Base-by-base conservation (phyloP, 2,329 filamentous ascomycete genomes). In the Ophiostoma sp. region DNA sequence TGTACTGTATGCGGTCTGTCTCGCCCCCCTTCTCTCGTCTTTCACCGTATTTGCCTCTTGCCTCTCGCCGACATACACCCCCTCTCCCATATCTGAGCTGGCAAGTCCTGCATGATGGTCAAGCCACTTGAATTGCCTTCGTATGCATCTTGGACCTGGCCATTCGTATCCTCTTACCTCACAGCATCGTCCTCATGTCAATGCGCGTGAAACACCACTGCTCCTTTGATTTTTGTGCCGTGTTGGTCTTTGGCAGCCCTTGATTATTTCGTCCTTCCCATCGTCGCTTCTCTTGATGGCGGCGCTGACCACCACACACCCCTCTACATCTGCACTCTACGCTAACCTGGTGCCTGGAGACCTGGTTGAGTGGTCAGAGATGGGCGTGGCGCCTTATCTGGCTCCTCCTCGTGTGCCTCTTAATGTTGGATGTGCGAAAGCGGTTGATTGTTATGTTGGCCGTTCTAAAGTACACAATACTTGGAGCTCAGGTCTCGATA, bases 281-380 rank as follows among this genome's bases (percentile, higher is more conserved):
- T 42, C 39, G 11, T 42, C 7, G 39, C 39, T 42, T 5, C 12
- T 42, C 39, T 11, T 42, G 2, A 6, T 2, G 7, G 39, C 39
- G 39, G 39, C 39, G 39, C 19, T 39, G 33, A 31, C 7, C 59
- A 63, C 25, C 55, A 31, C 25, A 57, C 55, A n/a, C 19, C 3
- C 42, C 63, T 68, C 12, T 31, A n/a, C 36, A 31, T 68, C n/a
- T 25, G 8, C 42, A 69, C 17, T 55, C 48, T 70, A 70, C 31
- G 28, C 48, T 57, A 70, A 70, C 68, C 68, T 70, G 68, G 68
- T 70, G 68, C 12, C 36, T 59, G 68, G 68, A 70, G 33, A 59
- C 33, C 50, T 28, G 48, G 50, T 22, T 19, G 12, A 28, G n/a
- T 57, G 50, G 33, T 22, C 12, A 28, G 3, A 31, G 48, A 33